These are phyloP conservation scores for Irpex lacteus DNA, from an alignment of 1,284 basidiomycete genomes.

Conservation along the genomic window DNA sequence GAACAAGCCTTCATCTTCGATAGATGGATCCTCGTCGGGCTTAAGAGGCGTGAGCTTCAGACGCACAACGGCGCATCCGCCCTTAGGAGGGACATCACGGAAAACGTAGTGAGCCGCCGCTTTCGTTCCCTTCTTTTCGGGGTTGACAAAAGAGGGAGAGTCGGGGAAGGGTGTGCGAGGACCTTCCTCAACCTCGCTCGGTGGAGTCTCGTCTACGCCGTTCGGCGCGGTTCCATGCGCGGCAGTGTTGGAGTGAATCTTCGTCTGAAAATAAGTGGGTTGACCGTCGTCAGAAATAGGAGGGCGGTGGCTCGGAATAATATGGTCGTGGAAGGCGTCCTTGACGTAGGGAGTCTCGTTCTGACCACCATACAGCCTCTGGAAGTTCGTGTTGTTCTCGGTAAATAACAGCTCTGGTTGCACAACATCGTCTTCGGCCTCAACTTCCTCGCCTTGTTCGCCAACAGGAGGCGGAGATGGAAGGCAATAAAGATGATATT, in stretches of 20 bases:
- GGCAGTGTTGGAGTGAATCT: constrained; percentile 48
- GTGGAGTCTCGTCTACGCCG: constrained; percentile 25
- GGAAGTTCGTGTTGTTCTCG: constrained; percentile 97
- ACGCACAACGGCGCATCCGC: constrained; percentile 94
- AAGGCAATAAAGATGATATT: constrained; percentile 84
- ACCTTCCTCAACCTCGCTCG: constrained; percentile 37
- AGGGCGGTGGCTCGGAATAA: constrained; percentile 83
- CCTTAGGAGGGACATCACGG: constrained; percentile 81
- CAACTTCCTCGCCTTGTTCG: constrained; percentile 59
- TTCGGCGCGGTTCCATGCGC: constrained; percentile 34
- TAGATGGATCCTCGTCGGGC: constrained; percentile 70
- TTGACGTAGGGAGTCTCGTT: constrained; percentile 88
- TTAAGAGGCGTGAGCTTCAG: constrained; percentile 86
- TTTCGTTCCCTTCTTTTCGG: constrained; percentile 88
- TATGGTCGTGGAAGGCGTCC: constrained; percentile 98
- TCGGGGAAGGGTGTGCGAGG: constrained; percentile 56
- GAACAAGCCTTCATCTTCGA: constrained; percentile 89
- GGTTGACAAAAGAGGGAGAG: constrained; percentile 73
- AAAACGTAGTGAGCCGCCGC: constrained; percentile 91
- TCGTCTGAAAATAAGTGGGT: constrained; percentile 40
- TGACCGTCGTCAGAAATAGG: constrained; percentile 29
- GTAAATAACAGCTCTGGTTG: constrained; percentile 84
- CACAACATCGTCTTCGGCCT: constrained; percentile 49
- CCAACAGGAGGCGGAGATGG: constrained; percentile 89
- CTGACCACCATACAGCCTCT: constrained; percentile 84